A percentile compares a stretch with the other conserved stretches of the same genome.
These are phyloP conservation scores for Tetracladium marchalianum DNA, from an alignment of 495 filamentous ascomycete species.

Conservation along the genomic window DNA sequence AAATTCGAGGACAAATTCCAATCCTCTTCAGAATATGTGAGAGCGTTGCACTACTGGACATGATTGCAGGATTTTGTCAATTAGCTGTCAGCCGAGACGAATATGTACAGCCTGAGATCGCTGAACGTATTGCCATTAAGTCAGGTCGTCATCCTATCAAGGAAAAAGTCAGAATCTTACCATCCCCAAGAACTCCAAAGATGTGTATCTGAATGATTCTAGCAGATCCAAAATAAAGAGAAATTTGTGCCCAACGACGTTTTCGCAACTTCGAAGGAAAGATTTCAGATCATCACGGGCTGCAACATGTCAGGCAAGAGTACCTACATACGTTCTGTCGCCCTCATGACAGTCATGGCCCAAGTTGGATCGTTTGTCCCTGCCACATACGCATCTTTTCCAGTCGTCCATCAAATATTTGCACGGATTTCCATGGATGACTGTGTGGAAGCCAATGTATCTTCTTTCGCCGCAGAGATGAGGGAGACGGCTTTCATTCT, in stretches of 20 bases:
- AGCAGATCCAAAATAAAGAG: slow-evolving; percentile 25
- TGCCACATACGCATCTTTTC: slow-evolving; percentile 71
- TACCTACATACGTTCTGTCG: slow-evolving; percentile 83
- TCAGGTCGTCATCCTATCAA: slow-evolving; percentile 74
- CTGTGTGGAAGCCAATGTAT: slow-evolving; percentile 81
- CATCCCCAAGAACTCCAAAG: neutral
- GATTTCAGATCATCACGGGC: slow-evolving; percentile 90
- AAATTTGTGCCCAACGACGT: slow-evolving; percentile 84
- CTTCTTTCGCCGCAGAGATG: slow-evolving; percentile 93
- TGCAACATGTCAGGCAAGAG: slow-evolving; percentile 99
- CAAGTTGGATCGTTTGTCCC: slow-evolving; percentile 91
- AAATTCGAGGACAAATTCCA: slow-evolving; percentile 56
- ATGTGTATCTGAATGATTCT: slow-evolving; percentile 3
- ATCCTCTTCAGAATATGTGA: slow-evolving; percentile 72
- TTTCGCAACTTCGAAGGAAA: slow-evolving; percentile 63
- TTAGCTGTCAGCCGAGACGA: slow-evolving; percentile 58
- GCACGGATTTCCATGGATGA: slow-evolving; percentile 81
- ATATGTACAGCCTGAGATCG: slow-evolving; percentile 72
- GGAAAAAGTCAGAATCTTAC: slow-evolving; percentile 51
- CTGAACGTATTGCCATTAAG: slow-evolving; percentile 67
- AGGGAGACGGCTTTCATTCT: slow-evolving; percentile 89
- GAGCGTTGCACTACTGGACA: slow-evolving; percentile 81
- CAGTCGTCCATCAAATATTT: slow-evolving; percentile 75
- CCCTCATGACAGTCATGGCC: slow-evolving; percentile 81
- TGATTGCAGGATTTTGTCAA: slow-evolving; percentile 78